Percentiles rank a stretch among this genome's conserved stretches.
These are phyloP conservation scores for Ophiostoma angusticollis DNA, from an alignment of 2,329 filamentous ascomycete genomes.

Conservation along the genomic window DNA sequence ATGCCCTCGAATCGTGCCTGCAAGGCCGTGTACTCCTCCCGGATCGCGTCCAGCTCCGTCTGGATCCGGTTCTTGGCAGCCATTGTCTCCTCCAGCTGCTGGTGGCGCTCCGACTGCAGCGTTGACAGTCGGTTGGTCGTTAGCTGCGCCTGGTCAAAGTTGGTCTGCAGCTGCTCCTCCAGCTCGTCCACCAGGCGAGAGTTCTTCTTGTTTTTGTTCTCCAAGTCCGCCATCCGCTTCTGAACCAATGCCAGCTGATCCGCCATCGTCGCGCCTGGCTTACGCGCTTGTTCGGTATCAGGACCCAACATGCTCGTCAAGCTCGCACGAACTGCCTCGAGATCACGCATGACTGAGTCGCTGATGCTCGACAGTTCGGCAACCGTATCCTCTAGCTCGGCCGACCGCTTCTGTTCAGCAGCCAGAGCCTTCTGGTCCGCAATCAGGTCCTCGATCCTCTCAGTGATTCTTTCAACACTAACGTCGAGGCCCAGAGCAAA, in stretches of 20 bases:
- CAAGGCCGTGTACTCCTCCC: slow-evolving; percentile 59
- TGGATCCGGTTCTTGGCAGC: slow-evolving; percentile 49
- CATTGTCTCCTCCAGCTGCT: slow-evolving; percentile 68
- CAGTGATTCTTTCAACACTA: slow-evolving; percentile 53
- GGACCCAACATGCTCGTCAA: slow-evolving; percentile 41
- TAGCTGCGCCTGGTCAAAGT: slow-evolving; percentile 84
- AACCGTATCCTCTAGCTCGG: slow-evolving; percentile 43
- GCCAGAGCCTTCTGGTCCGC: slow-evolving; percentile 46
- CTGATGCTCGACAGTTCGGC: slow-evolving; percentile 44
- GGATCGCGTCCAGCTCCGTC: slow-evolving; percentile 53
- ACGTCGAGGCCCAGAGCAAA: slow-evolving; percentile 48
- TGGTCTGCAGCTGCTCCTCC: slow-evolving; percentile 88
- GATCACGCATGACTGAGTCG: slow-evolving; percentile 45
- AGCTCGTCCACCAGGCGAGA: slow-evolving; percentile 86
- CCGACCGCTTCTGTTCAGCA: slow-evolving; percentile 44
- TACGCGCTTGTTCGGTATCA: slow-evolving; percentile 31
- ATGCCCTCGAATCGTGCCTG: slow-evolving; percentile 55
- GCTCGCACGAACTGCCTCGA: slow-evolving; percentile 46
- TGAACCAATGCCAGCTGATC: slow-evolving; percentile 51
- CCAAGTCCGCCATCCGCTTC: slow-evolving; percentile 50
- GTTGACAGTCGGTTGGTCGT: slow-evolving; percentile 77
- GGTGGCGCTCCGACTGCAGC: slow-evolving; percentile 59
- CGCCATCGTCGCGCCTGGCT: slow-evolving; percentile 33
- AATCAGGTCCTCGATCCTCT: slow-evolving; percentile 45
- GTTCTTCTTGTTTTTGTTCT: slow-evolving; percentile 73